phyloP scores from a whole-genome alignment of 371 early-diverging fungal genomes.

The Gilbertella persicaria region DNA sequence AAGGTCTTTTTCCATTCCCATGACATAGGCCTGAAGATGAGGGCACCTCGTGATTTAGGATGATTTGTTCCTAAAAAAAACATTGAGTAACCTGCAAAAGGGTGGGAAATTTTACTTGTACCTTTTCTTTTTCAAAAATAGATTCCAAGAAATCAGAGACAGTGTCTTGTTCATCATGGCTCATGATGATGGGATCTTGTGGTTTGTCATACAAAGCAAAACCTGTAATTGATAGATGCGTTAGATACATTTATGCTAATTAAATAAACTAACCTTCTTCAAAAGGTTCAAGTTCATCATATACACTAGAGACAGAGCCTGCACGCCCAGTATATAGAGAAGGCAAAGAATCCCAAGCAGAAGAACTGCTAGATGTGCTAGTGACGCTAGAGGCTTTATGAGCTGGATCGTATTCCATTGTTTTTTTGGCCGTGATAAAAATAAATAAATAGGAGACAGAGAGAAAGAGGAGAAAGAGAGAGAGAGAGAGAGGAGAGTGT shows the following conservation, averaged over 20 bases:
- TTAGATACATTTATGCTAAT: background rate
- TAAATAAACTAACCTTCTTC: slow-evolving; percentile 16
- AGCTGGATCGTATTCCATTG: slow-evolving; percentile 29
- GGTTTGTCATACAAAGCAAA: background rate
- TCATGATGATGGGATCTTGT: slow-evolving; percentile 3
- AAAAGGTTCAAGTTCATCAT: slow-evolving; percentile 20
- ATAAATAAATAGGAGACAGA: background rate
- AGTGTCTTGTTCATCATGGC: slow-evolving; percentile 13
- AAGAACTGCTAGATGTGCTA: slow-evolving; percentile 22
- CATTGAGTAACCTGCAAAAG: background rate
- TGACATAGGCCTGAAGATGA: slow-evolving; percentile 11
- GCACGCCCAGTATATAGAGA: slow-evolving; percentile 28
- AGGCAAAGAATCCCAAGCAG: slow-evolving; percentile 28
- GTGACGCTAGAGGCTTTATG: slow-evolving; percentile 33
- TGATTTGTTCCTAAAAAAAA: background rate
- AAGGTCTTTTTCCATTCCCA: slow-evolving; percentile 11
- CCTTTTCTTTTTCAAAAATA: slow-evolving; percentile 19
- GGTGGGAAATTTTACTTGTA: slow-evolving; percentile 12
- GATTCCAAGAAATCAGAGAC: slow-evolving; percentile 22
- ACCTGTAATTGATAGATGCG: background rate
- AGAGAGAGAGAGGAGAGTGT: slow-evolving; percentile 6
- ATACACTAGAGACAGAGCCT: slow-evolving; percentile 21
- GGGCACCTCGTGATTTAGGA: slow-evolving; percentile 14
- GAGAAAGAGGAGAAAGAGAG: slow-evolving; percentile 15
- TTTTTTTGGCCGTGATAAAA: slow-evolving; percentile 9